Base-by-base conservation (phyloP, 1,284 basidiomycete genomes). In the Cryptococcus sp. region DNA sequence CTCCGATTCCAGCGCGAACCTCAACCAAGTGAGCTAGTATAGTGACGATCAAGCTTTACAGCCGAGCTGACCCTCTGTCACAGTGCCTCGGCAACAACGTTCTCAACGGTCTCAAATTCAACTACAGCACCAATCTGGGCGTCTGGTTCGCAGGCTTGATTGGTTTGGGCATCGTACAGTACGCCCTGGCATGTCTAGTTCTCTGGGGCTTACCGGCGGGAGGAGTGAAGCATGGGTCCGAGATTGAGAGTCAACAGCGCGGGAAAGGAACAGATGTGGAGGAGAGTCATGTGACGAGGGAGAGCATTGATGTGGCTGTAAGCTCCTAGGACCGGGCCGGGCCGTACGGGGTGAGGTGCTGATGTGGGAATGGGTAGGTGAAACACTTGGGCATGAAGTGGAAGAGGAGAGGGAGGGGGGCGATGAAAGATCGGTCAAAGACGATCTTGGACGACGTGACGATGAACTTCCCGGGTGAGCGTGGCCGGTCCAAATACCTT, bases 391-490 rank as follows among this genome's bases (percentile, higher is more conserved):
- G 63, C 6, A 67, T 78, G 3, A 62, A 49, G 35, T 78, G 77
- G 75, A 57, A 62, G 42, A 61, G 70, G 8, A 67, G 66, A 55
- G 61, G 62, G 9, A 61, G 58, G 20, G 65, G 64, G 3, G 43
- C 70, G 6, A 28, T 69, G n/a, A 68, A 66, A 47, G 46, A 54
- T 13, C 53, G 55, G n/a, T 45, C 48, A 4, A 79, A 79, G 57
- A 62, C 62, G 3, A 82, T 82, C 44, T 66, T 82, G 28, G 68
- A 76, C 36, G 75, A 78, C 33, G 69, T 81, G 6, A 76, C 72
- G 3, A 72, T 76, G 0, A n/a, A 40, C 18, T 82, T 82, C 59
- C 79, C 77, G 20, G 68, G 68, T 66, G 24, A 9, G 28, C n/a
- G 67, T 61, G 18, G 5, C 28, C 28, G 28, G 28, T 5, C 28